Base-by-base conservation (phyloP, 2,329 filamentous ascomycete species). In the Fusarium paranaense region DNA sequence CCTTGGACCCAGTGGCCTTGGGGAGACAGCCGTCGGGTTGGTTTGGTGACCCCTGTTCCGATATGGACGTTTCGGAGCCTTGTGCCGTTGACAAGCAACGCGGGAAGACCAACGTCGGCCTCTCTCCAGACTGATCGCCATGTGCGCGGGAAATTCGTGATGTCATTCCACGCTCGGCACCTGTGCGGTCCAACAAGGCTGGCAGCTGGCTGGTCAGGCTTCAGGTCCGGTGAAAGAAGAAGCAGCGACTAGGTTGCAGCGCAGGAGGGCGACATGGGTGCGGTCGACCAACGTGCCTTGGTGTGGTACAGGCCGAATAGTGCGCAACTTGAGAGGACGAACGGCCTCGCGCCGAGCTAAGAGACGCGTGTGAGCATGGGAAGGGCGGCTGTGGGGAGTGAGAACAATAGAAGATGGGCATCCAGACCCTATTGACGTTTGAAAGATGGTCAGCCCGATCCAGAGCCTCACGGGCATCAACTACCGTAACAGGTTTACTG, bases 341-440 rank as follows among this genome's bases (percentile, higher is more conserved):
- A 37, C 18, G n/a, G 40, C 22, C 32, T 65, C 11, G 54, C 38
- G 27, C 18, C 47, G 11, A n/a, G 30, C 62, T 58, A 58, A 45
- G 27, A 35, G 37, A 35, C 27, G 35, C 30, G 37, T 13, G 52
- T 13, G 50, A 60, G 13, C 50, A 33, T 35, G 50, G 50, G 37
- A 45, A 57, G 62, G 62, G 62, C 35, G 27, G 50, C 37, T 57
- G 27, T 61, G 37, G 37, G 69, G 69, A 58, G 42, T 35, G 40
- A 56, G 52, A 61, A 69, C 62, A 70, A 64, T 66, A 58, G 37
- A 62, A 52, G 52, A 69, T 61, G 61, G 33, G 61, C 33, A 70
- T 60, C 63, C 62, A 38, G 62, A 42, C 66, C 64, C 65, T 69
- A 67, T 74, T 77, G 72, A 78, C 62, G 67, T 47, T 47, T 67